Evolutionary conservation across 169 alveolate genomes (phyloP), one percentile per base, ranked within the genome.

Genomic region (Plasmodium gaboni): DNA sequence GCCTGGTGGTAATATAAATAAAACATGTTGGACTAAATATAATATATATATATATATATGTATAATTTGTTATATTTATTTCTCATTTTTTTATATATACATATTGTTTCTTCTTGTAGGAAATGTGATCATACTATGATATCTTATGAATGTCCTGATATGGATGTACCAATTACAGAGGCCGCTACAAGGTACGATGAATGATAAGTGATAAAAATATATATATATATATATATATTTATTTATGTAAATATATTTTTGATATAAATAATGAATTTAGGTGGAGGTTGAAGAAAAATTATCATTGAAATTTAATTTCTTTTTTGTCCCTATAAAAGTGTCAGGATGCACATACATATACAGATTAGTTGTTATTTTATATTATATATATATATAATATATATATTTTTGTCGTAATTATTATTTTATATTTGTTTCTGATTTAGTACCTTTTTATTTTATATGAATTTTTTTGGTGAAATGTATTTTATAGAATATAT

Each of bases 1-100:
- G 92, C 92, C 46, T 87, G 87, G 88, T 87, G 92, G 92, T 87
- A 87, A 73, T 50, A 3, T 8, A 22, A 51, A 19, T 15, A 46
- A 44, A 42, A 32, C 6, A 7, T 32, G 44, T 3, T 32, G 44
- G 6, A 32, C 8, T 32, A 32, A 32, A 32, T 32, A 32, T 32
- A 32, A 32, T 4, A 4, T 3, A 7, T 32, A 32, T 32, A 32
- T 4, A 32, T 32, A 7, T 32, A 32, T 26, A 64, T 64, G 7
- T 1, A 67, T 17, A 12, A 17, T 1, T 53, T n/a, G 22, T 24
- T 59, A 19, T 9, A 48, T 51, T 50, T 46, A 48, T 26, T 12
- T 24, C 53, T 46, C 17, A 8, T 63, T 17, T 74, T 15, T 48
- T 51, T 55, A 3, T 63, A 48, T 55, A 51, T 24, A 26, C 8